Conservation (phyloP, 2,329 filamentous ascomycete species). For the Sporothrix inflata region DNA sequence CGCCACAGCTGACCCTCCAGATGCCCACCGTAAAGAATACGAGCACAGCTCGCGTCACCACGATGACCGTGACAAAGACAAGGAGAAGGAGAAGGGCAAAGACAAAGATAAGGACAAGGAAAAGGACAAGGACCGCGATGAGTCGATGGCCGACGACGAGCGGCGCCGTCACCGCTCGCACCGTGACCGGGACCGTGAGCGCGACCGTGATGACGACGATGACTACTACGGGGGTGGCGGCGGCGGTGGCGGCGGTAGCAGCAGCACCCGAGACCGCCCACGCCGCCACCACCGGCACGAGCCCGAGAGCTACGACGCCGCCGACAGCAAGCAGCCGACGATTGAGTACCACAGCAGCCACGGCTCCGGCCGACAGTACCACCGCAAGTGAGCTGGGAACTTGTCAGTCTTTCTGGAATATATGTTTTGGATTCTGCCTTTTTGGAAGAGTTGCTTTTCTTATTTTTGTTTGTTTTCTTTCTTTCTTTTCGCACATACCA, state of each 20-base stretch:
- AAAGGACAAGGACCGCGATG: slow-evolving; percentile 8
- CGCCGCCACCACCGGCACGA: slow-evolving; percentile 27
- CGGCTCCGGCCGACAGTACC: slow-evolving; percentile 26
- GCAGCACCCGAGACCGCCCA: slow-evolving; percentile 29
- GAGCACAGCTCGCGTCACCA: slow-evolving; percentile 34
- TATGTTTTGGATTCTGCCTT: slow-evolving; percentile 6
- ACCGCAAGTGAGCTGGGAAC: slow-evolving; percentile 19
- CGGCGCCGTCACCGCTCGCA: slow-evolving; percentile 15
- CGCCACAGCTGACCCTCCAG: slow-evolving; percentile 30
- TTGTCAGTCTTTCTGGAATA: neutral
- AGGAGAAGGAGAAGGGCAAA: neutral
- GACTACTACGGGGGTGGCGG: slow-evolving; percentile 34
- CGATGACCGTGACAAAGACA: slow-evolving; percentile 6
- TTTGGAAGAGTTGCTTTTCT: neutral
- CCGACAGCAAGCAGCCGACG: slow-evolving; percentile 10
- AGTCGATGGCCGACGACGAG: slow-evolving; percentile 23
- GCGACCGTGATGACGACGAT: slow-evolving; percentile 39
- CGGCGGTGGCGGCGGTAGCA: slow-evolving; percentile 36
- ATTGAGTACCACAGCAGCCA: slow-evolving; percentile 32
- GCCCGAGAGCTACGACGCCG: slow-evolving; percentile 24
- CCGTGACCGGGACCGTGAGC: slow-evolving; percentile 29
- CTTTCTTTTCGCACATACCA: neutral
- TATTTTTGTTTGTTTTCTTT: slow-evolving; percentile 8
- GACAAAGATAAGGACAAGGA: slow-evolving; percentile 19
- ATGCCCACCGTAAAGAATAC: slow-evolving; percentile 46